phyloP scores from a whole-genome alignment of 768 basidiomycete species.

The Gyrodon lividus region DNA sequence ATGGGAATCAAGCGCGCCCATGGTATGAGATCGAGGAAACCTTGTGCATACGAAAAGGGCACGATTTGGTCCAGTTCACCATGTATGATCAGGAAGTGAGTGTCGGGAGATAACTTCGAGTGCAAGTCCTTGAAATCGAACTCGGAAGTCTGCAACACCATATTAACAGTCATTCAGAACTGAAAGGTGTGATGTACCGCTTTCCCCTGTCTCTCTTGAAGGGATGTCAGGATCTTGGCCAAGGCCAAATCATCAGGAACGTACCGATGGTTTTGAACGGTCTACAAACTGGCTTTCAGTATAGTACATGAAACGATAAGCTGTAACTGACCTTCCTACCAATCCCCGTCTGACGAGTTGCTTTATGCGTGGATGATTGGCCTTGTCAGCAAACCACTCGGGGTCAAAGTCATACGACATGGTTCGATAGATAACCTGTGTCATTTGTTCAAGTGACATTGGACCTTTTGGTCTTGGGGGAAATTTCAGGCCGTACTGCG shows the following conservation, averaged over 20 bases:
- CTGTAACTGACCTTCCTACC: slow-evolving; percentile 18
- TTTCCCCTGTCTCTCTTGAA: slow-evolving; percentile 22
- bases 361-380: slow-evolving; percentile 27
- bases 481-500: slow-evolving; percentile 31
- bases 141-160: neutral
- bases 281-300: slow-evolving; percentile 11
- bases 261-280: slow-evolving; percentile 32
- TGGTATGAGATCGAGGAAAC: slow-evolving; percentile 37
- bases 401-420: slow-evolving; percentile 36
- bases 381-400: slow-evolving; percentile 33
- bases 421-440: slow-evolving; percentile 28
- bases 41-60: slow-evolving; percentile 36
- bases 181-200: slow-evolving; percentile 27
- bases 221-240: neutral
- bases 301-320: no score
- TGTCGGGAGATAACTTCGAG: slow-evolving; percentile 30
- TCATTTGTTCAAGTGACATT: slow-evolving; percentile 31
- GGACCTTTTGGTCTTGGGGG: slow-evolving; percentile 14
- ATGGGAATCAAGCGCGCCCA: slow-evolving; percentile 36
- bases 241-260: slow-evolving; percentile 3
- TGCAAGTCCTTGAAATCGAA: slow-evolving; percentile 35
- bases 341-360: slow-evolving; percentile 25
- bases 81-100: slow-evolving; percentile 40
- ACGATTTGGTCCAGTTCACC: slow-evolving; percentile 40
- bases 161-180: neutral